phyloP scores from a whole-genome alignment of 1,139 yeast genomes.

The Ogataea hybrid region DNA sequence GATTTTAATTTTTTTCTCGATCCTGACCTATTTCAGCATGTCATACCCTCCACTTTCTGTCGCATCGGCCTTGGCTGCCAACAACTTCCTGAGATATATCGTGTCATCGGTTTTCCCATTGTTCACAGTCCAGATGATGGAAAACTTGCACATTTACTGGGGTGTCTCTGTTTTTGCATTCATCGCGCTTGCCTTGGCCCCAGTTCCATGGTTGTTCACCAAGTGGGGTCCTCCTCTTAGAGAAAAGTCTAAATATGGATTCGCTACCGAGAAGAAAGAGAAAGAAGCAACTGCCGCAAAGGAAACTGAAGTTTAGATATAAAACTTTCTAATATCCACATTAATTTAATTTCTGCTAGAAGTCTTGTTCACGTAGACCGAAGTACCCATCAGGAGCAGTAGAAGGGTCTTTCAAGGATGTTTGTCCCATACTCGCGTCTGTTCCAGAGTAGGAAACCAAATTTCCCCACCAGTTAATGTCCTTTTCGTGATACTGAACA shows the following conservation, averaged over 20 bases:
- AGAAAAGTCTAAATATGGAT: conserved; percentile 54
- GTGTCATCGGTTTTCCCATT: conserved; percentile 67
- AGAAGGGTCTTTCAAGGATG: conserved; percentile 3
- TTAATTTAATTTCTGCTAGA: not conserved
- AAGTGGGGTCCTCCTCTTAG: conserved; percentile 54
- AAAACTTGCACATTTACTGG: conserved; percentile 68
- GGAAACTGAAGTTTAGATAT: not conserved
- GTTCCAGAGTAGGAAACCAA: conserved; percentile 31
- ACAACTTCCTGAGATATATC: conserved; percentile 63
- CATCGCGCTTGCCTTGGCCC: conserved; percentile 64
- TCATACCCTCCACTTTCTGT: conserved; percentile 72
- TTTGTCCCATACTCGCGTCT: conserved; percentile 14
- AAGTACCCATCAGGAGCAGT: conserved; percentile 11
- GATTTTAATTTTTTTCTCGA: conserved; percentile 69
- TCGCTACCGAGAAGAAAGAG: conserved; percentile 40
- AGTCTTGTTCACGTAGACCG: conserved; percentile 7
- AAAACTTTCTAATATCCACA: not conserved
- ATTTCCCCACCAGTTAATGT: conserved; percentile 64
- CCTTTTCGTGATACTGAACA: conserved; percentile 29
- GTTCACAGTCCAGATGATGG: conserved; percentile 71
- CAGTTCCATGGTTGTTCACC: conserved; percentile 66
- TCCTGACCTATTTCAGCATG: conserved; percentile 68
- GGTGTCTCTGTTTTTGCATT: conserved; percentile 75
- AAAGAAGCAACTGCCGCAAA: conserved; percentile 13
- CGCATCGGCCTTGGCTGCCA: conserved; percentile 80